Evolutionary conservation across 768 basidiomycete species (phyloP), one percentile per base, ranked within the genome.

Genomic region (Leccinum pellstonianum): DNA sequence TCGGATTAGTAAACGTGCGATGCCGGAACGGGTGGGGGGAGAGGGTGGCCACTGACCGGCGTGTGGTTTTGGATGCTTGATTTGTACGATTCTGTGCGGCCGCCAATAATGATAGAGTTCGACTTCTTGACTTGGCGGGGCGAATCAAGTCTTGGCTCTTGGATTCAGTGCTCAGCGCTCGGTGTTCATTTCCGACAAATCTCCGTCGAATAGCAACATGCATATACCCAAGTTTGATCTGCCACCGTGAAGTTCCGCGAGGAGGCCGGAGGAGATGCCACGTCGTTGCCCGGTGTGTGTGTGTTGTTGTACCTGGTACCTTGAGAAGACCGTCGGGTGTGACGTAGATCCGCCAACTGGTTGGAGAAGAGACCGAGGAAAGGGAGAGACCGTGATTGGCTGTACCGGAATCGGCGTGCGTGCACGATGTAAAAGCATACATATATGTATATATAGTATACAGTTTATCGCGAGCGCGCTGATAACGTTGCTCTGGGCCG

Each of bases 1-100:
- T 47, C 10, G 51, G 9, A 50, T 48, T 52, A 68, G 67, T 73
- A 58, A 73, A 14, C 15, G 4, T 15, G 21, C n/a, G n/a, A 29
- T 21, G 25, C 27, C 7, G n/a, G 27, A 48, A 57, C n/a, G 25
- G 8, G 9, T 7, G 12, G 12, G 33, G 15, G 15, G 15, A 27
- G 47, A 7, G 14, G 11, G 21, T 23, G 46, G 41, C 12, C 4
- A 19, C 41, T 43, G 41, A 43, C 41, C n/a, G n/a, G 41, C 41
- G 46, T 23, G 19, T 12, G n/a, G 15, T 38, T 21, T 55, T 55
- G 27, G 19, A 46, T 59, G n/a, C 46, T 56, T 47, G 57, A 56
- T 59, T 37, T 66, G 68, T 70, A 68, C 41, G 59, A 63, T 63
- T 38, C 25, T 23, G 33, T 33, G 23, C 21, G 23, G 47, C 12